Percentiles rank a stretch among this genome's conserved stretches.
Evolutionary conservation across 2,329 filamentous ascomycete genomes (phyloP).

Genomic region (Penicillium sp.): DNA sequence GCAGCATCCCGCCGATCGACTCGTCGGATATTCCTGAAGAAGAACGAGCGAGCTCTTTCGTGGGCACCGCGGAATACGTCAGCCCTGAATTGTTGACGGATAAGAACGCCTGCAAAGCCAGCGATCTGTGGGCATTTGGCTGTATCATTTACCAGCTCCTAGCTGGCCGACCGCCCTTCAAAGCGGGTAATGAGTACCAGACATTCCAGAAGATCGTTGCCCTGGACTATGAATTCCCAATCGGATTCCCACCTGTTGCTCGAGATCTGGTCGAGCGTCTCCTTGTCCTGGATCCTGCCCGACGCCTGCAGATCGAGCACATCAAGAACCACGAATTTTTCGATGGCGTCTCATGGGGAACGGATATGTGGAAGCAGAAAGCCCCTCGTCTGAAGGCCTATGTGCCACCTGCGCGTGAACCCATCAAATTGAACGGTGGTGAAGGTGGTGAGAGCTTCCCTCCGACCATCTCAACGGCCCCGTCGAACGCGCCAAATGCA

Average conservation of each 20-base stretch:
- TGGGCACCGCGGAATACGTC: constrained; percentile 96
- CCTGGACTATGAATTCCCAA: constrained; percentile 89
- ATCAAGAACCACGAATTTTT: constrained; percentile 98
- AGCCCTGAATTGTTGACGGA: constrained; percentile 95
- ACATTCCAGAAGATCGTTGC: constrained; percentile 98
- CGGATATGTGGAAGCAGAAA: constrained; percentile 82
- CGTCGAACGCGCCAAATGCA: constrained; percentile 42
- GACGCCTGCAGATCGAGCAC: constrained; percentile 85
- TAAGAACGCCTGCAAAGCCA: constrained; percentile 96
- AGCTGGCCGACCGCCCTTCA: constrained; percentile 95
- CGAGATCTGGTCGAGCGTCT: constrained; percentile 87
- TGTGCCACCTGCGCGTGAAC: constrained; percentile 71
- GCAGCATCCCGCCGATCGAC: constrained; percentile 48
- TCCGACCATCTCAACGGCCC: constrained; percentile 41
- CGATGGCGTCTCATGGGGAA: constrained; percentile 79
- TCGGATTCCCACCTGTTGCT: constrained; percentile 80
- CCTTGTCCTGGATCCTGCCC: constrained; percentile 81
- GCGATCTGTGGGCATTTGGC: constrained; percentile 96
- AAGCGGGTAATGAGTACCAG: constrained; percentile 90
- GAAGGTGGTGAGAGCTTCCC: constrained; percentile 41
- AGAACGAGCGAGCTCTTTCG: constrained; percentile 85
- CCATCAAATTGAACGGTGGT: constrained; percentile 69
- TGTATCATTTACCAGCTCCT: constrained; percentile 97
- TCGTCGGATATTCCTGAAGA: constrained; percentile 60
- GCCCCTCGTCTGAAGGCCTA: constrained; percentile 85